Base-by-base conservation (phyloP, 2,329 filamentous ascomycete species). In the Xylariaceae sp. region DNA sequence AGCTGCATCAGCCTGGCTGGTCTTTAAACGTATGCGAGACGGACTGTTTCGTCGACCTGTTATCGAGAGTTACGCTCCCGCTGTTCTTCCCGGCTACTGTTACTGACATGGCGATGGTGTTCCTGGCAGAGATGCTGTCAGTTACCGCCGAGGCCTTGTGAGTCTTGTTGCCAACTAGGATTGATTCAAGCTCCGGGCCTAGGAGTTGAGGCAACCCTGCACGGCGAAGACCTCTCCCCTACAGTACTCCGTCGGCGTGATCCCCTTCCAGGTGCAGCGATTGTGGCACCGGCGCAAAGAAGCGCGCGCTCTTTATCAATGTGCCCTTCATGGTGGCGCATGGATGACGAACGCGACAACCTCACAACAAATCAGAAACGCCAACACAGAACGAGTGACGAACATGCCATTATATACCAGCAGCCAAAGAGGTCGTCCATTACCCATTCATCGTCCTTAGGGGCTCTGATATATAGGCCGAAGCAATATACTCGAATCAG, bases 1-100 rank as follows among this genome's bases (percentile, higher is more conserved):
- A n/a, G n/a, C n/a, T n/a, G 74, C 76, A 43, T 78, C 78, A 47
- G 68, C 67, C 51, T 74, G 65, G 50, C 68, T 73, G 60, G 34
- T 62, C 62, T 19, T 51, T 60, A 53, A 80, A 69, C 3, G 60
- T 66, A 57, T 81, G 70, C 15, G 65, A 67, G 24, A 73, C 74
- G 2, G 53, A 65, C 50, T 73, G 53, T 21, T 73, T 73, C 2
- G 66, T 77, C 4, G 64, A 67, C 44, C 64, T 50, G 55, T 80
- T 80, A 11, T 50, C 47, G 27, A 46, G 39, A 1, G 31, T 45
- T 2, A 44, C 47, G 31, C 27, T 41, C 17, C 47, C 47, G 31
- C 40, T 35, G 31, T 38, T 50, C 34, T 26, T 50, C 19, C 38
- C 24, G 14, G 46, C 39, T 13, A 40, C 43, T 9, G 28, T 41